phyloP scores from a whole-genome alignment of 2,329 filamentous ascomycete genomes.

The Juglanconis sp. region DNA sequence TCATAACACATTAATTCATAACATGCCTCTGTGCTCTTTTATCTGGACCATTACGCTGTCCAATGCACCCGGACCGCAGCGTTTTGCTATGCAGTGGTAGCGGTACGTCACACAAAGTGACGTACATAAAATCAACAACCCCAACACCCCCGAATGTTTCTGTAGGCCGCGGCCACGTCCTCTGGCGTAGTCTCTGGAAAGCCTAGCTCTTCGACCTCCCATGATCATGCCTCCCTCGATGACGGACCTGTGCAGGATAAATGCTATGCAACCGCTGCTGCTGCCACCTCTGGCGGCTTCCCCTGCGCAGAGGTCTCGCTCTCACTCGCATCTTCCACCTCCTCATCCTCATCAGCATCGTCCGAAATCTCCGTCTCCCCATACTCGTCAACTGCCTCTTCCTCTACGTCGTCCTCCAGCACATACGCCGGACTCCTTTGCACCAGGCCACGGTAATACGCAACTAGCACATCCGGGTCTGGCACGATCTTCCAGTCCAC shows the following conservation, averaged over 20 bases:
- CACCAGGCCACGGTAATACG: slow-evolving; percentile 88
- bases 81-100: background rate
- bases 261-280: background rate
- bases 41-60: background rate
- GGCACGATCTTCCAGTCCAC: slow-evolving; percentile 98
- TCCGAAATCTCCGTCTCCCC: slow-evolving; percentile 30
- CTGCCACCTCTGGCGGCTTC: slow-evolving; percentile 1
- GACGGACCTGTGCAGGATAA: background rate
- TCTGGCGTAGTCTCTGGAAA: too few species aligned
- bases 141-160: too few species aligned
- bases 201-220: too few species aligned
- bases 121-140: background rate
- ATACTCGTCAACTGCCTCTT: slow-evolving; percentile 31
- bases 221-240: too few species aligned
- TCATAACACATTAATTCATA: slow-evolving; percentile 14
- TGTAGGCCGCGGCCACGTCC: too few species aligned
- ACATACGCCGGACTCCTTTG: slow-evolving; percentile 58
- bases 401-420: slow-evolving; percentile 34
- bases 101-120: background rate
- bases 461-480: slow-evolving; percentile 85
- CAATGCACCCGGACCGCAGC: background rate
- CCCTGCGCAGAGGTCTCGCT: background rate
- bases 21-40: background rate
- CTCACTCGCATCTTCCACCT: slow-evolving; percentile 22
- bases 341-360: slow-evolving; percentile 31